These are phyloP conservation scores for Parasarocladium wereldwijsianum DNA, from an alignment of 2,329 filamentous ascomycete species.

Conservation along the genomic window DNA sequence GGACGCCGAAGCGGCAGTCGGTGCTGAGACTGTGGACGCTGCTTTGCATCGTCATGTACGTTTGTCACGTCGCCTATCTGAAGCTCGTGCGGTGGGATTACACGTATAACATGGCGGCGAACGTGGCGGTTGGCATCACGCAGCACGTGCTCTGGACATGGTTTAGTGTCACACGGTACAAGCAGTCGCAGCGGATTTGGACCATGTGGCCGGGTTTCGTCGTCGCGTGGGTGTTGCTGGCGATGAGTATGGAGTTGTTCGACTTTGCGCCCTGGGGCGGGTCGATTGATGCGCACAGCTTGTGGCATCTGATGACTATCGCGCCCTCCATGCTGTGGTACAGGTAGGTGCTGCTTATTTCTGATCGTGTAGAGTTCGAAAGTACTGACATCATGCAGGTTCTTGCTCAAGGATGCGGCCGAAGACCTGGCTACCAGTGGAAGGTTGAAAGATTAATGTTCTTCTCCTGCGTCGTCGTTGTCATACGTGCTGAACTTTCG, in stretches of 20 bases:
- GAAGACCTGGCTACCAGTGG: conserved; percentile 59
- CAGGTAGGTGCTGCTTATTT: conserved; percentile 48
- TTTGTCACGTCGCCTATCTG: conserved; percentile 67
- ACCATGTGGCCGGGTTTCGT: conserved; percentile 80
- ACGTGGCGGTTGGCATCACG: conserved; percentile 62
- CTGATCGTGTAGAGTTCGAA: background rate
- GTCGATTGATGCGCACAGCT: conserved; percentile 78
- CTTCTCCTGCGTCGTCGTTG: too few species aligned
- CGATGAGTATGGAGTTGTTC: conserved; percentile 90
- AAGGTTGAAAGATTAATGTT: conserved; percentile 63
- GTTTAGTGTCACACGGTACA: conserved; percentile 66
- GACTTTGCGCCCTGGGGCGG: conserved; percentile 81
- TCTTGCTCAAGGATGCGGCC: conserved; percentile 71
- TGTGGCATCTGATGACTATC: conserved; percentile 94
- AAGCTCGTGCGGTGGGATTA: conserved; percentile 86
- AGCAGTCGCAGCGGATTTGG: conserved; percentile 59
- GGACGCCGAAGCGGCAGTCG: conserved; percentile 23
- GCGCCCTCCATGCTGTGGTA: conserved; percentile 84
- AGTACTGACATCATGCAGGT: conserved; percentile 38
- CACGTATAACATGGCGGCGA: conserved; percentile 94
- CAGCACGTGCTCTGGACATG: conserved; percentile 77
- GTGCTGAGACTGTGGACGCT: conserved; percentile 62
- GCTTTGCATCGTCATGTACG: conserved; percentile 57
- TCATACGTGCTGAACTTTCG: too few species aligned
- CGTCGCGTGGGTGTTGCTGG: conserved; percentile 80